Evolutionary conservation across 2,329 filamentous ascomycete genomes (phyloP).

Genomic region (Simplicillium aogashimaense): DNA sequence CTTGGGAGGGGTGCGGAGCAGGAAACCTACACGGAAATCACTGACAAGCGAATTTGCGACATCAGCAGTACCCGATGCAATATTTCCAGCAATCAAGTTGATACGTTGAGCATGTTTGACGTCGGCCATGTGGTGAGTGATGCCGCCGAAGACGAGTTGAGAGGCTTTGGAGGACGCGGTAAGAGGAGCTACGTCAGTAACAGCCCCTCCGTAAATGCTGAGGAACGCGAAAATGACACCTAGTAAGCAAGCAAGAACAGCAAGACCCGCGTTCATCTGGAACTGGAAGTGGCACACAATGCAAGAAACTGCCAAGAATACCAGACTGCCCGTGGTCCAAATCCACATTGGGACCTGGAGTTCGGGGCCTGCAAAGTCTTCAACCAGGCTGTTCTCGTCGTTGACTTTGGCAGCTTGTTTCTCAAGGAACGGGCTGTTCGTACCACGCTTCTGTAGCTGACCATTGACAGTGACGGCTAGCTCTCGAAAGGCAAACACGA

Average conservation of each 20-base stretch:
- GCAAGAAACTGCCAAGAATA: conserved; percentile 41
- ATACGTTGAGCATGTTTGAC: conserved; percentile 46
- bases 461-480: conserved; percentile 18
- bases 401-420: conserved; percentile 24
- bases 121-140: conserved; percentile 40
- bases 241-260: conserved; percentile 38
- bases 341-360: conserved; percentile 44
- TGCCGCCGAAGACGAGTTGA: conserved; percentile 56
- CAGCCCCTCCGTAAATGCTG: conserved; percentile 28
- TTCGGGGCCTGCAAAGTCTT: conserved; percentile 28
- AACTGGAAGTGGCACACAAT: conserved; percentile 39
- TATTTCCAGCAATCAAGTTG: conserved; percentile 54
- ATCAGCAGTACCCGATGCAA: conserved; percentile 45
- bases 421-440: conserved; percentile 20
- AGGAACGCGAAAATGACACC: conserved; percentile 44
- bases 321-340: conserved; percentile 35
- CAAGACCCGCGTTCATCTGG: conserved; percentile 39
- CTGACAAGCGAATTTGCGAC: conserved; percentile 43
- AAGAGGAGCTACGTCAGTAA: conserved; percentile 45
- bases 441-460: conserved; percentile 19
- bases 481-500: conserved; percentile 21
- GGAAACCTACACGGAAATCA: conserved; percentile 60
- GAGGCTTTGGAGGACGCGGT: conserved; percentile 54
- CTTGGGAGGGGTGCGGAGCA: conserved; percentile 53
- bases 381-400: conserved; percentile 18